Evolutionary conservation across 805 yeast genomes (phyloP).

Genomic region (Kluyveromyces siamensis): DNA sequence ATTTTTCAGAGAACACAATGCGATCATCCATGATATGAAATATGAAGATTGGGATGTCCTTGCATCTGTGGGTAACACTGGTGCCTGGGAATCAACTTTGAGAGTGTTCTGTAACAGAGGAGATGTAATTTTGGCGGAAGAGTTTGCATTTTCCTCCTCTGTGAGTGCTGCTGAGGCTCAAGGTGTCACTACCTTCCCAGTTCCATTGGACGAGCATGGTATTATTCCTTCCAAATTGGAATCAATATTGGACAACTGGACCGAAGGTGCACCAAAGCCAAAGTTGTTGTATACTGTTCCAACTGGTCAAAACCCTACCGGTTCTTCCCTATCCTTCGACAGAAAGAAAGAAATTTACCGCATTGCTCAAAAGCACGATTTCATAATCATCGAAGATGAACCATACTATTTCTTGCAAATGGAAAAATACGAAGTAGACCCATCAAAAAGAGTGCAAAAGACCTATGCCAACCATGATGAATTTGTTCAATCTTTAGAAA

Average conservation of each 20-base stretch:
- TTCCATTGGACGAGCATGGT: constrained; percentile 73
- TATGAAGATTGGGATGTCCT: constrained; percentile 67
- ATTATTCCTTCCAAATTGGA: constrained; percentile 65
- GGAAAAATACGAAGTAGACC: constrained; percentile 57
- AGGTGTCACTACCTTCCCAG: constrained; percentile 61
- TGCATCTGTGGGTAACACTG: constrained; percentile 79
- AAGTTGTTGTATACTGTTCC: constrained; percentile 83
- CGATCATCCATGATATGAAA: constrained; percentile 35
- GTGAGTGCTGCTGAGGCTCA: constrained; percentile 71
- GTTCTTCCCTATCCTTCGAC: constrained; percentile 67
- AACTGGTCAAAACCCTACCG: constrained; percentile 98
- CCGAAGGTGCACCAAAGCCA: constrained; percentile 56
- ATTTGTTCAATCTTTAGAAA: constrained; percentile 58
- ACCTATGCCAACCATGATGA: constrained; percentile 43
- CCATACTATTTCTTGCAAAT: constrained; percentile 96
- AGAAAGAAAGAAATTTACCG: constrained; percentile 72
- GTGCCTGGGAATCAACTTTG: constrained; percentile 74
- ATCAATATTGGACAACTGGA: constrained; percentile 58
- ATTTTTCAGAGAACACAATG: constrained; percentile 72
- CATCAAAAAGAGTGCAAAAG: constrained; percentile 23
- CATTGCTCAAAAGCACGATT: constrained; percentile 76
- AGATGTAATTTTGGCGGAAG: constrained; percentile 78
- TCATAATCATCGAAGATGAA: constrained; percentile 87
- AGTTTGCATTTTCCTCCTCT: constrained; percentile 75
- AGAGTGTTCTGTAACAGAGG: constrained; percentile 72